Base-by-base conservation (phyloP, 495 filamentous ascomycete species). In the Elaphomyces granulatus region DNA sequence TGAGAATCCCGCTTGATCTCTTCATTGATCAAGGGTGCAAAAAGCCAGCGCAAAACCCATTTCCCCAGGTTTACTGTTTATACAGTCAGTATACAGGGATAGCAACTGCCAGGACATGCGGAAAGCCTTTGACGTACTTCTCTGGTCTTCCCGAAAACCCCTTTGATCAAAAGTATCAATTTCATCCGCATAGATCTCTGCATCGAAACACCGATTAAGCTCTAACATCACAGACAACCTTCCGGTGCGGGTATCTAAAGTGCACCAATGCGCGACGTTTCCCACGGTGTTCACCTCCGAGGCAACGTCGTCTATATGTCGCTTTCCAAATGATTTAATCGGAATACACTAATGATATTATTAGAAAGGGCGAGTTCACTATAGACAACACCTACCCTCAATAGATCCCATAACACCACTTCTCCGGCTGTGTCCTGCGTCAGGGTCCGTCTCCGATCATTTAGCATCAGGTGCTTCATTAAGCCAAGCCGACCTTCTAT, bases 121-220 rank as follows among this genome's bases (percentile, higher is more conserved):
- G n/a, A n/a, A n/a, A n/a, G 8, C 6, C 32, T 9, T 6, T 17
- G 3, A 55, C 80, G 54, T 76, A 93, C 86, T 88, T 64, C 90
- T 77, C 64, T 98, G 92, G 50, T 98, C 90, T 45, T 95, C 87
- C 34, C 80, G 70, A 50, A 93, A 92, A 12, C 87, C 80, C 15
- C 80, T 61, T 10, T 72, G 64, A 45, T 92, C 81, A 15, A 79
- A 69, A 35, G 88, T 40, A 12, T 75, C 60, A 8, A 85, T 60
- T 52, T 95, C 85, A 53, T 96, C 90, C 1, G 87, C 87, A 54
- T 98, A 98, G 61, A 92, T 81, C 54, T 98, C 90, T 28, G 87
- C 92, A 58, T 96, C 92, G 50, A 98, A 98, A 54, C 90, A 96
- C 45, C 90, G 87, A 49, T 90, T 93, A 33, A 87, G 83, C 48